Evolutionary conservation across 306 rosid genomes (phyloP), one percentile per base, ranked within the genome.

Genomic region (Sphenostylis stenocarpa): DNA sequence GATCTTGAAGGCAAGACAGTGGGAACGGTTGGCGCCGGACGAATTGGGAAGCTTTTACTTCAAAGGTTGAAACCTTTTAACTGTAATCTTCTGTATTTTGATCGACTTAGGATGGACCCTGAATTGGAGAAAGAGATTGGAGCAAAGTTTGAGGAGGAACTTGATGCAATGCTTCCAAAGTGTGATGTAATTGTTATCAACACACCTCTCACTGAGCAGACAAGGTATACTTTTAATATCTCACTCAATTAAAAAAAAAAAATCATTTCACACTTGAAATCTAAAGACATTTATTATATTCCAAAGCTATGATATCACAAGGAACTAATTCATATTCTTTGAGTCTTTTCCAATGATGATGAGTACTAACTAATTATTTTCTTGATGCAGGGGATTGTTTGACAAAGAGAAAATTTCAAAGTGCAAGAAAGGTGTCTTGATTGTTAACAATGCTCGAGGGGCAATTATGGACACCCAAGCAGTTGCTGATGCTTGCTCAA

Each of bases 1-100:
- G 98, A 95, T 85, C 93, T 95, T n/a, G 97, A 95, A 77, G 97
- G 97, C 21, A 95, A 95, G 87, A 92, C 98, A 0, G 55, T 95
- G 7, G 98, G 97, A 60, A 95, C 98, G 0, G 88, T 95, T 29
- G 98, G 97, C 2, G 95, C 96, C 6, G 98, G 98, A 14, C 73
- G 97, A 20, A 95, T 95, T 16, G 97, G 98, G 56, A 89, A 14
- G 82, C 98, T 95, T 65, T 79, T 95, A 61, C 91, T 95, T 33
- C 98, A 95, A 58, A 88, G 98, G 84, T 79, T 95, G 91, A 92
- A 87, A 57, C 97, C 98, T 51, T 95, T 95, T 77, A 92, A 87
- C 79, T 92, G 97, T 67, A 88, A 89, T 75, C 93, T 92, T 77
- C 91, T 95, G n/a, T 95, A 95, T 72, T 94, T 92, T 57, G 98